A percentile compares a stretch with the other conserved stretches of the same genome.
phyloP scores from a whole-genome alignment of 2,329 filamentous ascomycete genomes.

The Aspergillus amoenus region DNA sequence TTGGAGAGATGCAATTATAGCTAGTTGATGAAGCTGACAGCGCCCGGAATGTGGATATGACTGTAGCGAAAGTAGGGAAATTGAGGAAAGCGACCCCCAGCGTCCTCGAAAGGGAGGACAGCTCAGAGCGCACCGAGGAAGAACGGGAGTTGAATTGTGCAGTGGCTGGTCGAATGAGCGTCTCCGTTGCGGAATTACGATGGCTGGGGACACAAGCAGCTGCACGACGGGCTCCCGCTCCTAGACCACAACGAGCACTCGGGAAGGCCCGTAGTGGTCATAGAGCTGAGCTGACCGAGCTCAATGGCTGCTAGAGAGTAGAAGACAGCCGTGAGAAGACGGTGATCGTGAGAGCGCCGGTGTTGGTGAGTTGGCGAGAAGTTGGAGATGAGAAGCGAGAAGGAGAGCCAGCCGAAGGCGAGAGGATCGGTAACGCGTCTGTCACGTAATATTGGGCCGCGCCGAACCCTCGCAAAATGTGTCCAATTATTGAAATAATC shows the following conservation, averaged over 20 bases:
- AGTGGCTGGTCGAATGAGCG: slow-evolving; percentile 34
- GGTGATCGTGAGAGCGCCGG: slow-evolving; percentile 8
- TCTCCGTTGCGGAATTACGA: slow-evolving; percentile 34
- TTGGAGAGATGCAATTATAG: slow-evolving; percentile 4
- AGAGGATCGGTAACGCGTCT: background rate
- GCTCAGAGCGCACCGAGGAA: slow-evolving; percentile 12
- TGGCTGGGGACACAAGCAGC: slow-evolving; percentile 35
- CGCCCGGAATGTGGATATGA: slow-evolving; percentile 28
- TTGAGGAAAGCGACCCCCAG: slow-evolving; percentile 11
- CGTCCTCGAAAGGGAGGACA: slow-evolving; percentile 10
- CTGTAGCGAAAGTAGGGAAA: slow-evolving; percentile 8
- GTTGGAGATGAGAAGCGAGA: slow-evolving; percentile 3
- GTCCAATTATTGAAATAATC: background rate
- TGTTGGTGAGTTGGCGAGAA: slow-evolving; percentile 3
- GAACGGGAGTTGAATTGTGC: slow-evolving; percentile 13
- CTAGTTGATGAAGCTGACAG: slow-evolving; percentile 11
- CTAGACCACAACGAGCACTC: slow-evolving; percentile 25
- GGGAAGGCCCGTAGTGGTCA: slow-evolving; percentile 20
- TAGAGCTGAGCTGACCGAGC: slow-evolving; percentile 17
- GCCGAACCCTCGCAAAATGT: background rate
- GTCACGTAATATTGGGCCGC: slow-evolving; percentile 12
- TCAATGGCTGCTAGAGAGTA: slow-evolving; percentile 17
- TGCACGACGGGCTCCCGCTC: slow-evolving; percentile 15
- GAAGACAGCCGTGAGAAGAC: slow-evolving; percentile 2
- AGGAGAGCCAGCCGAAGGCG: slow-evolving; percentile 1